phyloP scores from a whole-genome alignment of 495 filamentous ascomycete genomes.

The Neurospora cerealis region DNA sequence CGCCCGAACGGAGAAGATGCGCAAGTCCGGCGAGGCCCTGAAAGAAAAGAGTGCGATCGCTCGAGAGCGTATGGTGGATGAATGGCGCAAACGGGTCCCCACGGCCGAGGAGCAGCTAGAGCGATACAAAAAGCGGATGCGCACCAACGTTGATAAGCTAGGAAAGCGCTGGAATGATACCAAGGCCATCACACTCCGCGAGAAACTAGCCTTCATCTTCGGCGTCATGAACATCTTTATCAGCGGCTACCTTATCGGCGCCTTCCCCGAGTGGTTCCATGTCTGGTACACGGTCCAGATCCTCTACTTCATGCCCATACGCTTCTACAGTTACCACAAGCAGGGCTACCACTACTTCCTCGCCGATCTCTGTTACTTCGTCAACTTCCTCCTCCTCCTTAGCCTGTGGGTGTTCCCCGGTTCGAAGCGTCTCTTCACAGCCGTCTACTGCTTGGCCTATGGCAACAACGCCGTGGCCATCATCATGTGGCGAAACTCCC shows the following conservation, averaged over 20 bases:
- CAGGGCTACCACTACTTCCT: slow-evolving; percentile 95
- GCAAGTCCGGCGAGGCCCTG: slow-evolving; percentile 68
- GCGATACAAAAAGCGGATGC: slow-evolving; percentile 81
- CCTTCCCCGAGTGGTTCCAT: slow-evolving; percentile 76
- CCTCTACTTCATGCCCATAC: slow-evolving; percentile 91
- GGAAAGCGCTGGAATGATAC: slow-evolving; percentile 80
- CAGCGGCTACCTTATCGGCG: slow-evolving; percentile 87
- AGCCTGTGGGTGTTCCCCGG: slow-evolving; percentile 84
- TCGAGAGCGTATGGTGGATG: slow-evolving; percentile 68
- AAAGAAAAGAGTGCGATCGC: slow-evolving; percentile 35
- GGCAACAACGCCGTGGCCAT: slow-evolving; percentile 97
- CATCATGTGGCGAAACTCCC: slow-evolving; percentile 97
- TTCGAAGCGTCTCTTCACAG: slow-evolving; percentile 87
- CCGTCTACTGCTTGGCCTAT: slow-evolving; percentile 82
- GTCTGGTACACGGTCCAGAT: slow-evolving; percentile 83
- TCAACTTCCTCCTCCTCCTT: slow-evolving; percentile 77
- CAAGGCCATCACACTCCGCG: slow-evolving; percentile 74
- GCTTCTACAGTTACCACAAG: slow-evolving; percentile 80
- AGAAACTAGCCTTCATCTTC: slow-evolving; percentile 93
- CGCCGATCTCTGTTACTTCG: slow-evolving; percentile 95
- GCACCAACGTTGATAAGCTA: slow-evolving; percentile 74
- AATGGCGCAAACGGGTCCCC: slow-evolving; percentile 74
- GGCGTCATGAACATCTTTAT: slow-evolving; percentile 96
- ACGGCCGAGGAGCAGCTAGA: slow-evolving; percentile 87
- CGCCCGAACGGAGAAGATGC: slow-evolving; percentile 76